Conservation (phyloP, 441 rosid species). For the Omphalea diandra region DNA sequence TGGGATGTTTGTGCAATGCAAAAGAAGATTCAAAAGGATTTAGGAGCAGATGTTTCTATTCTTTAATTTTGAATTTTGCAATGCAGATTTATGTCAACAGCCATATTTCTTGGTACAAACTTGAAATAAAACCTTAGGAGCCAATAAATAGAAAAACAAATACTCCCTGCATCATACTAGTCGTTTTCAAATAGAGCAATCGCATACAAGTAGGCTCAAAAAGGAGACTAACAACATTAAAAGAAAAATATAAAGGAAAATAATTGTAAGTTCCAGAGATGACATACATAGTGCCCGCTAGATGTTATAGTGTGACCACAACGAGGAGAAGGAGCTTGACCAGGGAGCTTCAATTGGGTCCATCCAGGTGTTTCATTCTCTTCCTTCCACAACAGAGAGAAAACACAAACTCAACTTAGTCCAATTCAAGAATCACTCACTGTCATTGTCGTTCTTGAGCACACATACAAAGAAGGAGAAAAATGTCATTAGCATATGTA, state of each 20-base stretch:
- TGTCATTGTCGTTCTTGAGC: slow-evolving; percentile 4
- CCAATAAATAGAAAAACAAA: background rate
- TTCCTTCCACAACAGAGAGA: slow-evolving; percentile 85
- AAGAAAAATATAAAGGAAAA: slow-evolving; percentile 4
- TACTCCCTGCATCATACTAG: background rate
- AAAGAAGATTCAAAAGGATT: no score
- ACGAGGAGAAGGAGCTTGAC: slow-evolving; percentile 94
- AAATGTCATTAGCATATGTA: background rate
- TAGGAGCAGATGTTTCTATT: no score
- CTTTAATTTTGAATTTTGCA: background rate
- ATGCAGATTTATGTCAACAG: background rate
- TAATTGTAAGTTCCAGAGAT: slow-evolving; percentile 26
- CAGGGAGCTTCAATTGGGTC: slow-evolving; percentile 99
- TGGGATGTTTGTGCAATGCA: no score
- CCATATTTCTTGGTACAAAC: background rate
- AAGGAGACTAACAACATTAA: background rate
- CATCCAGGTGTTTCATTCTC: slow-evolving; percentile 97
- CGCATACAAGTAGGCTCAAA: background rate
- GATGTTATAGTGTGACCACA: slow-evolving; percentile 96
- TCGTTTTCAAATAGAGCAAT: background rate
- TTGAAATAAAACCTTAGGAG: background rate
- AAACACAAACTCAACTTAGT: slow-evolving; percentile 36
- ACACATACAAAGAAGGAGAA: background rate
- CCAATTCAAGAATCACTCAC: slow-evolving; percentile 9
- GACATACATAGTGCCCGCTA: slow-evolving; percentile 88